Percentiles rank a stretch among this genome's conserved stretches.
phyloP scores from a whole-genome alignment of 352 stramenopile species.

The Pythium aristosporum region DNA sequence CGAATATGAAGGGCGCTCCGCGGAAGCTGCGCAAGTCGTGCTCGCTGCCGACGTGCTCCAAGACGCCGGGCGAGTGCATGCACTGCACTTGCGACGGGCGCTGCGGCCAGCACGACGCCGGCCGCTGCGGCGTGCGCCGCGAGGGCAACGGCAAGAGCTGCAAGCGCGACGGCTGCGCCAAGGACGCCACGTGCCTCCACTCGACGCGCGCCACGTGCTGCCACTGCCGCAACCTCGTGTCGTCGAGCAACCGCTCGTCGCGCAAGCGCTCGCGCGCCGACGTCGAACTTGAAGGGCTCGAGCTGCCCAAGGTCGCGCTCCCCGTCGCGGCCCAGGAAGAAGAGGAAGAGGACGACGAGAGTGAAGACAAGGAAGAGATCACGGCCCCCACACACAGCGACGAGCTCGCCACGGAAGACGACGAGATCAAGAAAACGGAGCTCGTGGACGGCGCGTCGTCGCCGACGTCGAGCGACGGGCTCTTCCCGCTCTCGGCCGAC shows the following conservation, averaged over 20 bases:
- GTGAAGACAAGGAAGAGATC: background rate
- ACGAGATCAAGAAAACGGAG: background rate
- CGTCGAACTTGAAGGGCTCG: background rate
- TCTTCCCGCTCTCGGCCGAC: constrained; percentile 20
- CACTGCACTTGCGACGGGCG: constrained; percentile 80
- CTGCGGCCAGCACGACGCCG: constrained; percentile 53
- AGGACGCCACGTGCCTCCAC: constrained; percentile 66
- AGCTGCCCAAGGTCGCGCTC: background rate
- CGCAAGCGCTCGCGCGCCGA: constrained; percentile 35
- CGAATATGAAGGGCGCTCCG: constrained; percentile 17
- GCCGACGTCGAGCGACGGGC: constrained; percentile 22
- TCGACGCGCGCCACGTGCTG: constrained; percentile 74
- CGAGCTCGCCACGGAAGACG: too few species aligned
- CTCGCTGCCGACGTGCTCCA: constrained; percentile 60
- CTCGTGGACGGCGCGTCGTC: constrained; percentile 12
- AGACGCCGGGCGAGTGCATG: constrained; percentile 64
- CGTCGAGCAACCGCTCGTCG: constrained; percentile 41
- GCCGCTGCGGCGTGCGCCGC: constrained; percentile 54
- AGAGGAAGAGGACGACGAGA: constrained; percentile 5
- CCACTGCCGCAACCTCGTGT: constrained; percentile 78
- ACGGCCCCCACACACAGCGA: too few species aligned
- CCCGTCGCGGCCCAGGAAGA: background rate
- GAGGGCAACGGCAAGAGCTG: constrained; percentile 66
- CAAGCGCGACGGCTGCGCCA: constrained; percentile 57
- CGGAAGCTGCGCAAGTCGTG: constrained; percentile 74